Base-by-base conservation (phyloP, 768 basidiomycete genomes). In the Leccinellum rugosiceps region DNA sequence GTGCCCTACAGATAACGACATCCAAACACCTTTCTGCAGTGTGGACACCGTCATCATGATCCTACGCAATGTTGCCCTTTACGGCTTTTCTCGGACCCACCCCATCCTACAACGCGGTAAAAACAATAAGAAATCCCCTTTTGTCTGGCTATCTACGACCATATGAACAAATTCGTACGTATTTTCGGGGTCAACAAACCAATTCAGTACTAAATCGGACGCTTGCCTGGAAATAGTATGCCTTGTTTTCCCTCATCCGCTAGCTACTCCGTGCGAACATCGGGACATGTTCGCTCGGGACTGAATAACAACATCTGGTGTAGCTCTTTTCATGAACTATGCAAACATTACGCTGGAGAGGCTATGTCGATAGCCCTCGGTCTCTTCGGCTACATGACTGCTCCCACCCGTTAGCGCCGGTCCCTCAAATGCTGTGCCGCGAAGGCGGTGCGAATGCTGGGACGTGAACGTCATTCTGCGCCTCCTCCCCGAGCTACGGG, bases 371-470 rank as follows among this genome's bases (percentile, higher is more conserved):
- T 47, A 50, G 26, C 30, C 19, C 26, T 30, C 45, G 43, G 25
- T 15, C 4, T n/a, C n/a, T 17, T 54, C 35, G 30, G 32, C n/a
- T n/a, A n/a, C n/a, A n/a, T n/a, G n/a, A n/a, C n/a, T n/a, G n/a
- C 23, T 51, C 48, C 34, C 25, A 41, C 47, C 26, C 43, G 15
- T 52, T 30, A 51, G 52, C 48, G 48, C 56, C 31, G 10, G 23
- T 9, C 8, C 55, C 51, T 31, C 17, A 15, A 47, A 55, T 60
- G 62, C 68, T 70, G 64, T 69, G 68, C 55, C 48, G 38, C 21
- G 6, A 53, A 69, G 52, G 69, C 68, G 45, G 67, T 69, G 68
- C 11, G 14, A 19, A 14, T 59, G 56, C 62, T 58, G 46, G 25
- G 63, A 53, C 58, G 58, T 25, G 54, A 45, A 67, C 59, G 61